Percentiles rank a stretch among this genome's conserved stretches.
Evolutionary conservation across 768 basidiomycete species (phyloP).

Genomic region (Kwoniella dendrophila): DNA sequence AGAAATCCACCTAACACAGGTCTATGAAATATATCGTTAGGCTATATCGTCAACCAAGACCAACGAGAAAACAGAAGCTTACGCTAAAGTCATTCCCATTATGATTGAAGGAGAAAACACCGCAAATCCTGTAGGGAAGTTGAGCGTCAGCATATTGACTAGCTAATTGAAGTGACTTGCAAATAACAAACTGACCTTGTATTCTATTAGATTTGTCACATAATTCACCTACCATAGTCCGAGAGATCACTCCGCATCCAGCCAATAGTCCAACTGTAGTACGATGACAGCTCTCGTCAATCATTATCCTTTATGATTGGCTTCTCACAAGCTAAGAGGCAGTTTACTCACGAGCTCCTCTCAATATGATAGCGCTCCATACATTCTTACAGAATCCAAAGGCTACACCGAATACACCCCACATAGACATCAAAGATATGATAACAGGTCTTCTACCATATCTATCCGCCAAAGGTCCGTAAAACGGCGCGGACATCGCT

Average conservation of each 20-base stretch:
- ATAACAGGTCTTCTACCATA: constrained; percentile 39
- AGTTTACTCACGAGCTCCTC: constrained; percentile 29
- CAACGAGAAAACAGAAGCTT: constrained; percentile 2
- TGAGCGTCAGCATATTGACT: neutral
- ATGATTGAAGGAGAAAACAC: constrained; percentile 40
- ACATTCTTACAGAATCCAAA: constrained; percentile 39
- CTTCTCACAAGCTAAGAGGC: neutral
- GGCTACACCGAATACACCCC: constrained; percentile 30
- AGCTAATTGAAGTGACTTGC: neutral
- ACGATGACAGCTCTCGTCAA: too few relatives aligned
- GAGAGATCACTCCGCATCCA: constrained; percentile 39
- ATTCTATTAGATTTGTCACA: constrained; percentile 42
- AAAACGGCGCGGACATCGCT: constrained; percentile 38
- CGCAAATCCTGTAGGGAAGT: constrained; percentile 30
- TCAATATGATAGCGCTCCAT: constrained; percentile 24
- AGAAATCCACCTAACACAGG: constrained; percentile 43
- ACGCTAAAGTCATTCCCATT: constrained; percentile 38
- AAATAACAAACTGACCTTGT: constrained; percentile 26
- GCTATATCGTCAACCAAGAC: neutral
- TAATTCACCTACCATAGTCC: constrained; percentile 44
- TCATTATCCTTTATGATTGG: neutral
- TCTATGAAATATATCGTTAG: constrained; percentile 13
- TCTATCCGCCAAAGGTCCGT: constrained; percentile 33
- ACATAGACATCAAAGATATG: constrained; percentile 28
- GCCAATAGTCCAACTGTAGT: constrained; percentile 43